Conservation (phyloP, 495 filamentous ascomycete species). For the Aspergillus avenaceus region DNA sequence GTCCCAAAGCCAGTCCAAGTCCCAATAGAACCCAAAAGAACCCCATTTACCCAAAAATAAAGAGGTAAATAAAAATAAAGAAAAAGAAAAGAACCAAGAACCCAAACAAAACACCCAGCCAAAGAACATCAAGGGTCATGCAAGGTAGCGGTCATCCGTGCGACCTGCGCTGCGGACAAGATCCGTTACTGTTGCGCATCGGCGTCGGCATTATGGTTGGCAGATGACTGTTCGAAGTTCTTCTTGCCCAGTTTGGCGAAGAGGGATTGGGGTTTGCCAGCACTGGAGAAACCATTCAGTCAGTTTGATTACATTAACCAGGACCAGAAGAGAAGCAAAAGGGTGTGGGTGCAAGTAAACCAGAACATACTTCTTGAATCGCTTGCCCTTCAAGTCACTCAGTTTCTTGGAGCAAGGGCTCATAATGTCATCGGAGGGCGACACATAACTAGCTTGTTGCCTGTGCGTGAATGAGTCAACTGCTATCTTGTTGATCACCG, state of each 20-base stretch:
- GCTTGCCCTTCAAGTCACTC: constrained; percentile 76
- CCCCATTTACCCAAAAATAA: constrained; percentile 15
- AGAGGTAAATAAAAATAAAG: too few species aligned
- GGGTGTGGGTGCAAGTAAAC: too few species aligned
- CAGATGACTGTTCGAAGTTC: constrained; percentile 41
- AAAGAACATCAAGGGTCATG: constrained; percentile 1
- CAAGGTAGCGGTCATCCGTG: background rate
- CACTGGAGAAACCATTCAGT: constrained; percentile 22
- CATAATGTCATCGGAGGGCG: constrained; percentile 91
- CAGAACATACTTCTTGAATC: constrained; percentile 52
- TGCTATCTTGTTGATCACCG: background rate
- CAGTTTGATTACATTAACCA: too few species aligned
- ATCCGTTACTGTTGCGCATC: background rate
- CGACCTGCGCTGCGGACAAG: background rate
- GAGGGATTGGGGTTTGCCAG: constrained; percentile 46
- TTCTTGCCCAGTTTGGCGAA: constrained; percentile 50
- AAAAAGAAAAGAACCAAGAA: constrained; percentile 9
- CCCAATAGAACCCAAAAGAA: constrained; percentile 10
- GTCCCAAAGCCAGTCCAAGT: background rate
- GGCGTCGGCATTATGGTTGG: background rate
- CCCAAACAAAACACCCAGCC: background rate
- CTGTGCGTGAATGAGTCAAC: constrained; percentile 11
- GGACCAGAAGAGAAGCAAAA: too few species aligned
- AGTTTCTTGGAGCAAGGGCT: constrained; percentile 91
- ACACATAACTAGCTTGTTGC: constrained; percentile 66